Evolutionary conservation across 805 yeast genomes (phyloP), one percentile per base, ranked within the genome.

Genomic region (Ogataea thermomethanolica): DNA sequence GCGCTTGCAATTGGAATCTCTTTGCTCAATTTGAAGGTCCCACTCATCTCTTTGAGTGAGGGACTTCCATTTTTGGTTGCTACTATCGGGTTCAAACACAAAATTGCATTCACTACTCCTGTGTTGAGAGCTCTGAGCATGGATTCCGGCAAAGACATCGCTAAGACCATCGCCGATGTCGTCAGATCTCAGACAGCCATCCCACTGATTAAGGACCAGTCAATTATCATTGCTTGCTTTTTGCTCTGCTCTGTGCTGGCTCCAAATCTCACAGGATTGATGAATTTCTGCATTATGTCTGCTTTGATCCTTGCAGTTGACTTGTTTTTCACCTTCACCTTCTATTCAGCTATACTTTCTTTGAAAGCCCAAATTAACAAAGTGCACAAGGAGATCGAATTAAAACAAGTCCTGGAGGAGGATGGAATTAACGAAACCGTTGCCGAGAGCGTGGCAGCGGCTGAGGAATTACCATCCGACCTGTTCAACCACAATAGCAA

Each of bases 51-150:
- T 40, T 70, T 91, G 49, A 77, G 89, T 42, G 97, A 91, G 66
- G 97, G 97, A 25, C 66, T 91, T 33, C 99, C 99, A 15, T 91
- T 91, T 63, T 74, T 91, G 56, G 95, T 91, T 15, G 88, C 95
- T 14, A 81, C 88, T 4, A 78, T 91, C 56, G 99, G 98, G 2
- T 91, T 91, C 65, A 89, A 87, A 59, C 84, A 86, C 60, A 88
- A 90, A 55, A 76, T 87, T 13, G 70, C 78, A 9, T 72, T 89
- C 48, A 83, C 96, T 1, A 66, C 74, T 14, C 74, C 76, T 33
- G 80, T 82, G 17, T 55, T 76, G 52, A 61, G 65, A 28, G 67
- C 73, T 21, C 58, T 71, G 11, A 51, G 53, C 25, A 46, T 51
- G 12, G 54, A 55, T 25, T 39, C 52, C 5, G 45, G 54, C 20